Conservation (phyloP, 2,329 filamentous ascomycete species). For the Lachnellula suecica region DNA sequence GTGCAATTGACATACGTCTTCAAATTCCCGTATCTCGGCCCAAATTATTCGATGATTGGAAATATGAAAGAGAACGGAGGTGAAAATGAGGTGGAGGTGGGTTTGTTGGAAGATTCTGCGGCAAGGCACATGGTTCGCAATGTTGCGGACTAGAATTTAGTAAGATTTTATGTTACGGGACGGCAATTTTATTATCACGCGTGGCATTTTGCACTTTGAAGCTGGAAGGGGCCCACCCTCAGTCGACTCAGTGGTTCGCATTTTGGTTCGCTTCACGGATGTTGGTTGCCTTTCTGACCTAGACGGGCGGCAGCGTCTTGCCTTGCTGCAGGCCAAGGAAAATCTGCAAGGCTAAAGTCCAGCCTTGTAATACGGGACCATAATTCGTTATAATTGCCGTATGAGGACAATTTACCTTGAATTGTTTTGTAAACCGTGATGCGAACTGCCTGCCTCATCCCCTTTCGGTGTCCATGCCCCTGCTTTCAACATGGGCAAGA, state of each 20-base stretch:
- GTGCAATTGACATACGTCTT: background rate
- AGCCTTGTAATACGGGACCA: background rate
- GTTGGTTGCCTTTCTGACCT: background rate
- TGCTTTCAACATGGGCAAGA: no score
- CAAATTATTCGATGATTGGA: background rate
- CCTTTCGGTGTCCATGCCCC: background rate
- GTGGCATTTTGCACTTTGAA: background rate
- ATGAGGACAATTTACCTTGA: no score
- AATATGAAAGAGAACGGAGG: no score
- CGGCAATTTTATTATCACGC: background rate
- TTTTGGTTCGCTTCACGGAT: background rate
- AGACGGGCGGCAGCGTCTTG: background rate
- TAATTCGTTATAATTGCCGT: background rate
- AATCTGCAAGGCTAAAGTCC: background rate
- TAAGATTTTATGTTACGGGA: background rate
- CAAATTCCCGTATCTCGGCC: background rate
- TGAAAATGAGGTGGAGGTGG: background rate
- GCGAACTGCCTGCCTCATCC: background rate
- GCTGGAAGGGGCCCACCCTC: background rate
- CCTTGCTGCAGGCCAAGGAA: background rate
- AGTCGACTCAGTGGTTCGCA: background rate
- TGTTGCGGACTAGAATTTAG: background rate
- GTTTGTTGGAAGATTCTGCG: background rate
- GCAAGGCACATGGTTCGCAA: background rate
- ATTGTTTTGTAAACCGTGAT: background rate